Conservation (phyloP, 768 basidiomycete genomes). For the Calocera cornea region DNA sequence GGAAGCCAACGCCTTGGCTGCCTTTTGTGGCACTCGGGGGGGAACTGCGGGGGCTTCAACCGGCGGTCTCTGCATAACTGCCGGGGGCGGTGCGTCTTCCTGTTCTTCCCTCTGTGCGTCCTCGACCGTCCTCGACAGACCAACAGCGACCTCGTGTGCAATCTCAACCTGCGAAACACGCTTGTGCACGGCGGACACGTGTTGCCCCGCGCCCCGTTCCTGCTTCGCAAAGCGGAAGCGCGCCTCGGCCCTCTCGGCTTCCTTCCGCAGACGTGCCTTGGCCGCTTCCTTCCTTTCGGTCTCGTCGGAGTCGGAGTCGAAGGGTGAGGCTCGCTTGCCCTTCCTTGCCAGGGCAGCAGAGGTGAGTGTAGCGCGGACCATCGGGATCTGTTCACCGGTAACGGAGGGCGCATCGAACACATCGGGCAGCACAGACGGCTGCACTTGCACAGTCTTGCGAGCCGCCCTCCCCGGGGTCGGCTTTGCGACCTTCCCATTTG, state of each 20-base stretch:
- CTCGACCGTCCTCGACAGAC: neutral
- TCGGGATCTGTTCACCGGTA: neutral
- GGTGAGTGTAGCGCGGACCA: neutral
- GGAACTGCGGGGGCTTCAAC: neutral
- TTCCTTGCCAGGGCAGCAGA: neutral
- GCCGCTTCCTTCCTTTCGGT: neutral
- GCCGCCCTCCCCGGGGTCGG: neutral
- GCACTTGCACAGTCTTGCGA: neutral
- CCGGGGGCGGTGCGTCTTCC: neutral
- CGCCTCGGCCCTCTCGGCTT: neutral
- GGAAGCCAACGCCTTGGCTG: neutral
- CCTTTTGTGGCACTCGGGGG: neutral
- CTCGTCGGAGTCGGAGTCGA: neutral
- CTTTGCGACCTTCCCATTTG: neutral
- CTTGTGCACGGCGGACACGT: neutral
- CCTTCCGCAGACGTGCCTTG: neutral
- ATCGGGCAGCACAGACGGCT: neutral
- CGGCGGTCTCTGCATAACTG: too few relatives aligned
- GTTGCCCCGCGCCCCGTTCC: neutral
- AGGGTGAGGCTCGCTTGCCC: neutral
- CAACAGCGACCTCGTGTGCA: neutral
- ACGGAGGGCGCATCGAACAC: neutral
- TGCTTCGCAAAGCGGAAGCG: neutral
- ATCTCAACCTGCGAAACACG: neutral
- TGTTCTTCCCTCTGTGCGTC: neutral